Percentiles rank a stretch among this genome's conserved stretches.
Evolutionary conservation across 805 yeast genomes (phyloP).

Genomic region (Candida insectorum): DNA sequence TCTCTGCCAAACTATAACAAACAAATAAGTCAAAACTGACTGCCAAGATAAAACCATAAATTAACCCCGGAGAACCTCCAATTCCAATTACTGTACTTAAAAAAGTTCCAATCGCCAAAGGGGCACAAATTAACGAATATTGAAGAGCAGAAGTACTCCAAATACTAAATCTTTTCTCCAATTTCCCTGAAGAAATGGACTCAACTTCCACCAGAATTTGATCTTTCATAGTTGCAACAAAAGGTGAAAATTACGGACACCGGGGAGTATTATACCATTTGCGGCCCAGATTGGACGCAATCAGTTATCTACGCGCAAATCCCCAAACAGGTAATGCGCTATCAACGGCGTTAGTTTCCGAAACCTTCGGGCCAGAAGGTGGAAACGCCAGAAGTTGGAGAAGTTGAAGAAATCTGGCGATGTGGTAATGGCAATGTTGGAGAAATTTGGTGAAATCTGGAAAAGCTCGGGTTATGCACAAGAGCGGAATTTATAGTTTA

Average conservation of each 20-base stretch:
- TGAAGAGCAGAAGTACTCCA: conserved; percentile 16
- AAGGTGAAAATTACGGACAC: neutral
- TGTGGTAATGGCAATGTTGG: too few species aligned
- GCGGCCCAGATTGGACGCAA: too few species aligned
- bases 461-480: too few species aligned
- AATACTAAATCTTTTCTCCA: conserved; percentile 14
- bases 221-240: neutral
- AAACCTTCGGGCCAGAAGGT: too few species aligned
- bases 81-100: conserved; percentile 19
- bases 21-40: conserved; percentile 15
- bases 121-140: conserved; percentile 17
- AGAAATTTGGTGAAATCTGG: too few species aligned
- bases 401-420: too few species aligned
- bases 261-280: too few species aligned
- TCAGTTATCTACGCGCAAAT: too few species aligned
- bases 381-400: too few species aligned
- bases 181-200: conserved; percentile 1
- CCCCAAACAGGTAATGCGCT: too few species aligned
- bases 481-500: too few species aligned
- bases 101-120: conserved; percentile 20
- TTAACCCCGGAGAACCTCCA: conserved; percentile 19
- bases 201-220: neutral
- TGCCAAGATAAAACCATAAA: conserved; percentile 19
- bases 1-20: conserved; percentile 22
- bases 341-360: too few species aligned